phyloP scores from a whole-genome alignment of 2,329 filamentous ascomycete genomes.

The Cladosporium phlei region DNA sequence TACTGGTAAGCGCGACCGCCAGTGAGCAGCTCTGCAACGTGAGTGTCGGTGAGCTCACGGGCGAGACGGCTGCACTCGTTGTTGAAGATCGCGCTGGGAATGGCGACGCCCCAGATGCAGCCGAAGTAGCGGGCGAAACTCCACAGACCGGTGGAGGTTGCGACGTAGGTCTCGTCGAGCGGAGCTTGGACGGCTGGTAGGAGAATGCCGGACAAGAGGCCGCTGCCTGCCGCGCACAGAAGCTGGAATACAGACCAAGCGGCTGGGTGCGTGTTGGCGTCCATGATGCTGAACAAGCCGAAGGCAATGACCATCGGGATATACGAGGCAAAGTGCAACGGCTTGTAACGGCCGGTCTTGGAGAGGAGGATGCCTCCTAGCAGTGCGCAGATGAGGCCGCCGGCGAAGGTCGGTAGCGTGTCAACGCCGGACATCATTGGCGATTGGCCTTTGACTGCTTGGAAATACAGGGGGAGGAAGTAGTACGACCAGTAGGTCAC shows the following conservation, averaged over 20 bases:
- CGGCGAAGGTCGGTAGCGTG: constrained; percentile 34
- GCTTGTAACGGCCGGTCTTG: constrained; percentile 29
- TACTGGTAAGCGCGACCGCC: constrained; percentile 12
- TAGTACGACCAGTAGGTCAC: constrained; percentile 33
- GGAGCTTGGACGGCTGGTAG: constrained; percentile 42
- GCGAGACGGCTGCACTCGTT: constrained; percentile 16
- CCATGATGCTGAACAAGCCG: constrained; percentile 40
- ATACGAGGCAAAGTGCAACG: constrained; percentile 27
- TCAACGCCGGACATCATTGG: constrained; percentile 37
- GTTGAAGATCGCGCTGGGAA: constrained; percentile 40
- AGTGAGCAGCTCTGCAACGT: not conserved
- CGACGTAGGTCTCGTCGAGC: constrained; percentile 34
- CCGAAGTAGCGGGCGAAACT: constrained; percentile 46
- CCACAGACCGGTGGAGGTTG: constrained; percentile 37
- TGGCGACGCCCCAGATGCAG: constrained; percentile 41
- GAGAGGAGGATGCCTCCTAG: constrained; percentile 26
- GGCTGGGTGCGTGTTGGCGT: constrained; percentile 32
- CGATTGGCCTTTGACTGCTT: constrained; percentile 37
- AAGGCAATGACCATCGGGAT: constrained; percentile 32
- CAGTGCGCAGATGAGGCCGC: constrained; percentile 13
- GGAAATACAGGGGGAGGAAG: constrained; percentile 40
- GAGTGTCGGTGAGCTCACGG: not conserved
- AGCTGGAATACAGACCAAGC: constrained; percentile 42
- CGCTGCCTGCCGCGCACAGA: constrained; percentile 36
- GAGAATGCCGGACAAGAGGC: constrained; percentile 36